Percentiles rank a stretch among this genome's conserved stretches.
Conservation (phyloP, 192 early-diverging fungal genomes). For the Jimgerdemannia lactiflua region DNA sequence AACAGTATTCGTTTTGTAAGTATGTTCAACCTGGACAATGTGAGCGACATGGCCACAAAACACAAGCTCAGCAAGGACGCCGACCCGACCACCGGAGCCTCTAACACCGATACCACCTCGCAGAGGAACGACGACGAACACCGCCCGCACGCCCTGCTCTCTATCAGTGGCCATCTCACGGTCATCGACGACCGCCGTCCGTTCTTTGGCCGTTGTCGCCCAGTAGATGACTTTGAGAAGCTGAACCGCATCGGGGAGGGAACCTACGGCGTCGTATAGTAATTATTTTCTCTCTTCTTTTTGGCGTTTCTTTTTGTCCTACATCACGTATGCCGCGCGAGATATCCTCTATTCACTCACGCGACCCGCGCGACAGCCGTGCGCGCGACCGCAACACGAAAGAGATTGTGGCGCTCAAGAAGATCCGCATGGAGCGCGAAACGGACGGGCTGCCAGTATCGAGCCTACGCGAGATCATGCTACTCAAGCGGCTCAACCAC, state of each 20-base stretch:
- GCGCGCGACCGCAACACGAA: constrained; percentile 2
- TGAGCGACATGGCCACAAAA: too few relatives aligned
- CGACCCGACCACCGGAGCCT: too few relatives aligned
- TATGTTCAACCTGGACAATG: too few relatives aligned
- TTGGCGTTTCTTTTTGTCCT: neutral
- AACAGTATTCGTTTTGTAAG: too few relatives aligned
- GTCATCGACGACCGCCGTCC: constrained; percentile 1
- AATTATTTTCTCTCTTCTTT: constrained; percentile 23
- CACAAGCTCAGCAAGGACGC: too few relatives aligned
- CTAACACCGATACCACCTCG: too few relatives aligned
- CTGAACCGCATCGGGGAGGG: constrained; percentile 89
- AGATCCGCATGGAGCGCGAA: constrained; percentile 52
- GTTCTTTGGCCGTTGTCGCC: constrained; percentile 68
- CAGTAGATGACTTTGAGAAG: constrained; percentile 86
- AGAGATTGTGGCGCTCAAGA: constrained; percentile 46
- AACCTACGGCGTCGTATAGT: constrained; percentile 91
- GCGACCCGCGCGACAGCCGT: constrained; percentile 10
- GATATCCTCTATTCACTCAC: constrained; percentile 45
- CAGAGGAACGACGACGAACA: too few relatives aligned
- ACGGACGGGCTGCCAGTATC: constrained; percentile 67
- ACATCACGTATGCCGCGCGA: constrained; percentile 40
- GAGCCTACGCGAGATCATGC: constrained; percentile 73
- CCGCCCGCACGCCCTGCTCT: too few relatives aligned
- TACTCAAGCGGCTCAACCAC: constrained; percentile 65
- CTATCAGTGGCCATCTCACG: neutral